phyloP scores from a whole-genome alignment of 331 rosid species.

The Arachis monticola region DNA sequence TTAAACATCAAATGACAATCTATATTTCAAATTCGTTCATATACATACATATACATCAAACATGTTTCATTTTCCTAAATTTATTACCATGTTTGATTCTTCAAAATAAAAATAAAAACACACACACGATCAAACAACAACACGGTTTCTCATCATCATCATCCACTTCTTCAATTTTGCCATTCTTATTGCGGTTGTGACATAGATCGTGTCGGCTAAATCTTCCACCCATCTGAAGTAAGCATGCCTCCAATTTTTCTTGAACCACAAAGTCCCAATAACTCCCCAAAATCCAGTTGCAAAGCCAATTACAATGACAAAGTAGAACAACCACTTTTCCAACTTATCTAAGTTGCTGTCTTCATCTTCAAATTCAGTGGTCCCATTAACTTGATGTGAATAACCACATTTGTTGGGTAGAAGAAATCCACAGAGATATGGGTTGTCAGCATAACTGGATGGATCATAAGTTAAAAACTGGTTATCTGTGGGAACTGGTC shows the following conservation, averaged over 20 bases:
- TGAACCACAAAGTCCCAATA: background rate
- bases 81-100: too few species aligned
- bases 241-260: constrained; percentile 3
- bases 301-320: background rate
- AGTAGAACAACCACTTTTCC: constrained; percentile 3
- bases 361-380: background rate
- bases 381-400: background rate
- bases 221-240: constrained; percentile 6
- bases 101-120: too few species aligned
- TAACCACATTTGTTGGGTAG: background rate
- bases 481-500: background rate
- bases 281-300: constrained; percentile 21
- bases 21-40: background rate
- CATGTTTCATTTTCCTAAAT: too few species aligned
- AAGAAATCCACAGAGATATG: background rate
- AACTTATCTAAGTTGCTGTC: background rate
- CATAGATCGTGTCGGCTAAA: background rate
- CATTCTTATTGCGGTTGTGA: background rate
- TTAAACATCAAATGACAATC: background rate
- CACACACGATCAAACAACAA: too few species aligned
- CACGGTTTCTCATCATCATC: too few species aligned
- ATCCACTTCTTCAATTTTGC: background rate
- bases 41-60: too few species aligned
- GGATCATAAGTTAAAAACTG: background rate
- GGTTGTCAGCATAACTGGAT: background rate